Evolutionary conservation across 108 stramenopile genomes (phyloP).

Genomic region (Skeletonema grethae): DNA sequence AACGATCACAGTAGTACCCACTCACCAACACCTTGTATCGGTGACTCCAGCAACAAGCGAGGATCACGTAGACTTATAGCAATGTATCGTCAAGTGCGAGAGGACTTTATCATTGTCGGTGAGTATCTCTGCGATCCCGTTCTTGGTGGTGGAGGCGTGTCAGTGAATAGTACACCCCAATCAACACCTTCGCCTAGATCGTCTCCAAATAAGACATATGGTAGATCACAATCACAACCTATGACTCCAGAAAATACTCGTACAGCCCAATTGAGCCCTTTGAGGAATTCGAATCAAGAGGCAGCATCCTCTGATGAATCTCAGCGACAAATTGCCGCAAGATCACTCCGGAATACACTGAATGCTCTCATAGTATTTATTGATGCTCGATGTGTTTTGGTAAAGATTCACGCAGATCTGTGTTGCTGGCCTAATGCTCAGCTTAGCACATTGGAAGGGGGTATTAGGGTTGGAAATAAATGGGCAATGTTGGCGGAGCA

Average conservation of each 20-base stretch:
- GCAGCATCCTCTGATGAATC: constrained; percentile 1
- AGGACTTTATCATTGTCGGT: constrained; percentile 36
- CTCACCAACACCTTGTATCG: not conserved
- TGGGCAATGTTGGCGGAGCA: constrained; percentile 25
- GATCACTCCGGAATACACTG: constrained; percentile 29
- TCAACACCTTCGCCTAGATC: not conserved
- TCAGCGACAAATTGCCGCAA: constrained; percentile 19
- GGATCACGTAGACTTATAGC: constrained; percentile 36
- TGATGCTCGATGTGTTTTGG: constrained; percentile 31
- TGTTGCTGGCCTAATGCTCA: not conserved
- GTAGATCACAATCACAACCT: not conserved
- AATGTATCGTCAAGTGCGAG: constrained; percentile 39
- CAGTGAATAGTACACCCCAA: not conserved
- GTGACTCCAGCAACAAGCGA: not conserved
- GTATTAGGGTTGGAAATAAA: constrained; percentile 2
- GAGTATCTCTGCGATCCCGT: constrained; percentile 47
- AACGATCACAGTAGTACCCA: not conserved
- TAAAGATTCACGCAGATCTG: constrained; percentile 32
- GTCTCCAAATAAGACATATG: not conserved
- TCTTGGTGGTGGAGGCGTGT: constrained; percentile 12
- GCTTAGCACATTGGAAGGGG: not conserved
- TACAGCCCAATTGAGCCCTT: not conserved
- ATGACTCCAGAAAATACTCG: not conserved
- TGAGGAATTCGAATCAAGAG: constrained; percentile 1
- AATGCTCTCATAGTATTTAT: constrained; percentile 38